Evolutionary conservation across 169 alveolate genomes (phyloP).

Genomic region (Cyclospora cayetanensis): DNA sequence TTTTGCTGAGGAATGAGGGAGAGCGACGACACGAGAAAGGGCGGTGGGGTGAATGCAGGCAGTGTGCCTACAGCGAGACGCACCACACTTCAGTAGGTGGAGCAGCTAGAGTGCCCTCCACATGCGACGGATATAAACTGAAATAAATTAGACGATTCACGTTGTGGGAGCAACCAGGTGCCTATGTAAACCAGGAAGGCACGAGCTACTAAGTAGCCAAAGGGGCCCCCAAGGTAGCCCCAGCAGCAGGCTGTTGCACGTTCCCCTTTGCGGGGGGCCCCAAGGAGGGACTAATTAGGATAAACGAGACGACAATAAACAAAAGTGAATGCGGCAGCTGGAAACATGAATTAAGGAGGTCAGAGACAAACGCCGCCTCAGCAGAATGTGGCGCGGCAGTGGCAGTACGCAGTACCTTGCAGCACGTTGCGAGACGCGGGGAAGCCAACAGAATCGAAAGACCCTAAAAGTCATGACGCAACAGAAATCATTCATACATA

Average conservation of each 20-base stretch:
- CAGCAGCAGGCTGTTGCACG: background rate
- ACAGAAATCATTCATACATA: background rate
- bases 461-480: background rate
- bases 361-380: slow-evolving; percentile 26
- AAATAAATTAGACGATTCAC: too few species aligned
- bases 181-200: too few species aligned
- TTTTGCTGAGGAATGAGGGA: too few species aligned
- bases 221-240: slow-evolving; percentile 59
- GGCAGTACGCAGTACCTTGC: slow-evolving; percentile 3
- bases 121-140: too few species aligned
- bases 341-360: background rate
- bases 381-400: slow-evolving; percentile 30
- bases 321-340: background rate
- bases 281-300: background rate
- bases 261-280: background rate
- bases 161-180: too few species aligned
- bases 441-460: background rate
- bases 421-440: background rate
- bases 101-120: too few species aligned
- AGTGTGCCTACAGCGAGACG: too few species aligned
- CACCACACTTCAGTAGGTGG: too few species aligned
- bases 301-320: background rate
- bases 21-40: too few species aligned
- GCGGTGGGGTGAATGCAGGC: too few species aligned
- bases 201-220: too few species aligned